Conservation (phyloP, 257 asterid species). For the Solanum etuberosum region DNA sequence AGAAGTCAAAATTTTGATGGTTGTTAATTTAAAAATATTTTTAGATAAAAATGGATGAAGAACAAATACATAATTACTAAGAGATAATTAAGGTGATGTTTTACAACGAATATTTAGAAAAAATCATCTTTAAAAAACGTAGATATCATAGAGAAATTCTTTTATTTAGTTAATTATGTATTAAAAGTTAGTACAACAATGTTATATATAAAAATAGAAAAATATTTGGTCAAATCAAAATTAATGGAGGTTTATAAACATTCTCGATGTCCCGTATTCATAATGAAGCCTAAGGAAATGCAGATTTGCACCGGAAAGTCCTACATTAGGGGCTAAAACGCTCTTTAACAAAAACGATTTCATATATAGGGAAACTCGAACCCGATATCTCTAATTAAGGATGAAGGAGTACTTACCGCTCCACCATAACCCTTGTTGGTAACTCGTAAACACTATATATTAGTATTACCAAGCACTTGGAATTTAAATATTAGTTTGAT, state of each 20-base stretch:
- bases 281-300: fast-evolving
- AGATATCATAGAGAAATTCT: not conserved
- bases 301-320: no score
- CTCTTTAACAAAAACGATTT: no score
- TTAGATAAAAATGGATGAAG: not conserved
- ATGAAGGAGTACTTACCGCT: no score
- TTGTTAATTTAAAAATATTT: not conserved
- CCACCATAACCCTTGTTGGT: not conserved
- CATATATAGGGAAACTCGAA: no score
- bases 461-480: not conserved
- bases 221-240: fast-evolving
- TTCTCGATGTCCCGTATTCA: no score
- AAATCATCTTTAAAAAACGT: not conserved
- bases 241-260: no score
- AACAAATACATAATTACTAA: not conserved
- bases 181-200: not conserved
- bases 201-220: not conserved
- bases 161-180: not conserved
- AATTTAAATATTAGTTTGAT: not conserved
- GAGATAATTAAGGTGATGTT: not conserved
- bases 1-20: not conserved
- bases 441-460: not conserved
- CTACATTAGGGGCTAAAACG: no score
- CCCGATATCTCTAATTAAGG: no score
- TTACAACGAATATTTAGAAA: not conserved